Evolutionary conservation across 129 eudicot species (phyloP).

Genomic region (Centrapalus pauciflorus): DNA sequence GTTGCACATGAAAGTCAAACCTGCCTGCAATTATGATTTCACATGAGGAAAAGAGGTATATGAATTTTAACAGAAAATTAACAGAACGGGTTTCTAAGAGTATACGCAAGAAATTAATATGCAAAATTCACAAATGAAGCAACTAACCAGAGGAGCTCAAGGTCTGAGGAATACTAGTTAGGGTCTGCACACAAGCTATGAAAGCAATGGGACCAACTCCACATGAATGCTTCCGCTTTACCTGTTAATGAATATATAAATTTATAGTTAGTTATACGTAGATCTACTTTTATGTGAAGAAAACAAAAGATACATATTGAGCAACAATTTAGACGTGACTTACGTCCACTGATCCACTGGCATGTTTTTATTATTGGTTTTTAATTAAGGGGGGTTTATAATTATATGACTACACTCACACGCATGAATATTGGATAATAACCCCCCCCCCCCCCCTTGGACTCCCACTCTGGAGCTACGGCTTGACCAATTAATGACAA

Average conservation of each 20-base stretch:
- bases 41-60: background rate
- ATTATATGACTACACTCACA: too few relatives aligned
- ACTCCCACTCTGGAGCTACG: too few relatives aligned
- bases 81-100: background rate
- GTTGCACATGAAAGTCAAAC: slow-evolving; percentile 89
- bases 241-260: slow-evolving; percentile 29
- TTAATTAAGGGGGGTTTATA: too few relatives aligned
- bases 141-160: slow-evolving; percentile 86
- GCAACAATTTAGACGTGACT: too few relatives aligned
- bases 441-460: too few relatives aligned
- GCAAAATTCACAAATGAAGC: background rate
- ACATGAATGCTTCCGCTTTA: slow-evolving; percentile 58
- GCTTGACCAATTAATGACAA: too few relatives aligned
- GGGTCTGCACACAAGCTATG: slow-evolving; percentile 76
- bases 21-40: slow-evolving; percentile 53
- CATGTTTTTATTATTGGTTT: too few relatives aligned
- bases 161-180: slow-evolving; percentile 70
- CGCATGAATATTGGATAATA: too few relatives aligned
- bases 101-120: background rate
- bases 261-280: slow-evolving; percentile 3
- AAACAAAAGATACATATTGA: background rate
- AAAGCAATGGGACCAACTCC: slow-evolving; percentile 90
- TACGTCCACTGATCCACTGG: too few relatives aligned
- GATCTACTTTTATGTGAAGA: background rate
- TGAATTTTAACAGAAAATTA: background rate